Base-by-base conservation (phyloP, 805 yeast species). In the Jamesozyma piceae region DNA sequence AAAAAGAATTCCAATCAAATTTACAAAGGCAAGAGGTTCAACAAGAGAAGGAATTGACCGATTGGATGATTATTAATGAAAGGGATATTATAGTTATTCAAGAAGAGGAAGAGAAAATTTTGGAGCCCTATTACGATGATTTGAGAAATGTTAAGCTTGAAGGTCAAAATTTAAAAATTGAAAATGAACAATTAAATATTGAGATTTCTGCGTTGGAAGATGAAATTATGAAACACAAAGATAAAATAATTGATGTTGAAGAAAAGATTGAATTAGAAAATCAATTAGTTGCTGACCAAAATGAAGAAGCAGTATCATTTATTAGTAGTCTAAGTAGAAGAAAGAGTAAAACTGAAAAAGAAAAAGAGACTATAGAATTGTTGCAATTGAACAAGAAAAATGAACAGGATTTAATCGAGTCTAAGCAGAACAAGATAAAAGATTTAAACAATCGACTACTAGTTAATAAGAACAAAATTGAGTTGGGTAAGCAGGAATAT, bases 121-220 rank as follows among this genome's bases (percentile, higher is more conserved):
- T 76, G 44, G 68, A 70, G 46, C 54, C 64, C 2, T 66, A 73
- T 48, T 62, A 68, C 38, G 64, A 56, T 5, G 67, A 64, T 4
- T 63, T 73, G 50, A 67, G 64, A 37, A 50, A 60, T 27, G 65
- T 69, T 39, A 57, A 73, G 62, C 55, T 58, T 47, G 52, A 58
- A 11, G 52, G 48, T 15, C 17, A 27, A 13, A 14, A 18, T 19
- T 24, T 37, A n/a, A 17, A 4, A 4, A 28, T 13, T 19, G 34
- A 37, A 24, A n/a, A 13, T 42, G 48, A 44, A 13, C 39, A 46
- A 15, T 35, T 69, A 41, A 47, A 57, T 35, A 69, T 67, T 44
- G 65, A 65, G 38, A 55, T 58, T 33, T 57, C 54, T 39, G 58
- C 58, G 43, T 47, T 61, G 30, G 59, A 70, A 32, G 55, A 60